Conservation (phyloP, 257 asterid genomes). For the Nicotiana attenuata region DNA sequence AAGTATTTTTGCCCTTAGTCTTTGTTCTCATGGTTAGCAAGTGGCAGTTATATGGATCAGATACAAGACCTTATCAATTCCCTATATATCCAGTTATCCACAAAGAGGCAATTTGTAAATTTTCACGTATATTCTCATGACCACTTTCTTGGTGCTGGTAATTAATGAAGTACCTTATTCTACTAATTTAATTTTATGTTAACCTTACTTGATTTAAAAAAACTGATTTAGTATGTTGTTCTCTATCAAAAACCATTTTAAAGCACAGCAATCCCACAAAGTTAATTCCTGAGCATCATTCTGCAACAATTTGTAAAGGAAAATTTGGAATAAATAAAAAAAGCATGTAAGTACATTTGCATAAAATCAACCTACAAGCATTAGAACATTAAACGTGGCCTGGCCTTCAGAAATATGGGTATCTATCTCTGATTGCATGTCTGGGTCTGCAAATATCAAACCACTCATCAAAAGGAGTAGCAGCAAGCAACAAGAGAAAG, state of each 20-base stretch:
- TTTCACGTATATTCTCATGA: neutral
- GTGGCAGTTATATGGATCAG: neutral
- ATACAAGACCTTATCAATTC: neutral
- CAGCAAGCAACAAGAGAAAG: neutral
- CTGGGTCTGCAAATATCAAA: constrained; percentile 61
- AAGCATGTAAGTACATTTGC: neutral
- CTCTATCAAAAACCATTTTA: neutral
- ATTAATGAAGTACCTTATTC: neutral
- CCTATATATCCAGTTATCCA: neutral
- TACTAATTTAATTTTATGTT: neutral
- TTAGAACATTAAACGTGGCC: constrained; percentile 61
- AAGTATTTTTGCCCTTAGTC: neutral
- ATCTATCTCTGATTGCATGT: constrained; percentile 88
- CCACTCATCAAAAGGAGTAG: constrained; percentile 10
- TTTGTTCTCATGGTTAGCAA: neutral
- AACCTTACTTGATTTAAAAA: neutral
- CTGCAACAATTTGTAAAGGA: neutral
- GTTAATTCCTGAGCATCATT: neutral
- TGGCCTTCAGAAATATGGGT: constrained; percentile 59
- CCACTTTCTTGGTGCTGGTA: neutral
- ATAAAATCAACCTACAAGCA: constrained; percentile 52
- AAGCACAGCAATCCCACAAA: neutral
- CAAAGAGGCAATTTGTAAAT: neutral
- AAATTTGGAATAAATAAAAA: neutral
- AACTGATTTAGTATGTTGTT: neutral